phyloP scores from a whole-genome alignment of 495 filamentous ascomycete genomes.

The Penicillium salamii region DNA sequence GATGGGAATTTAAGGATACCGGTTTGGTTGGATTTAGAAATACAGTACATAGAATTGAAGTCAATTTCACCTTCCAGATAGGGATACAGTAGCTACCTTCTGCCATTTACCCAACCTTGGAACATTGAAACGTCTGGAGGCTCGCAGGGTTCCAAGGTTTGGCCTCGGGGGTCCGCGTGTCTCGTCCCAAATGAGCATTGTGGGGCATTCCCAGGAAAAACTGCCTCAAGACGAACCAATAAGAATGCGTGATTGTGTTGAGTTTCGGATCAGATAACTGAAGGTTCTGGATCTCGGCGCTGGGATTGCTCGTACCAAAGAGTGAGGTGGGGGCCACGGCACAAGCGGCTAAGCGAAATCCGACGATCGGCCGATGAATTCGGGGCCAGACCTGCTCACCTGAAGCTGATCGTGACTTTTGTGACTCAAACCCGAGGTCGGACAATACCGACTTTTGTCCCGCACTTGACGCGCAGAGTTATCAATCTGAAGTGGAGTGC shows the following conservation, averaged over 20 bases:
- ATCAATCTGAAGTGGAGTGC: background rate
- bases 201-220: background rate
- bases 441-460: background rate
- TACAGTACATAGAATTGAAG: background rate
- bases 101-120: background rate
- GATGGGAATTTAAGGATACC: background rate
- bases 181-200: background rate
- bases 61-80: background rate
- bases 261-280: conserved; percentile 2
- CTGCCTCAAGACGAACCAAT: background rate
- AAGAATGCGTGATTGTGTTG: background rate
- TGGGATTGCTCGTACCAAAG: background rate
- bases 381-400: background rate
- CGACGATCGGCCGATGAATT: background rate
- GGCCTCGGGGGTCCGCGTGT: background rate
- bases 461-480: background rate
- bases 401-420: background rate
- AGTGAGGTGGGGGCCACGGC: background rate
- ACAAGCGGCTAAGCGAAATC: background rate
- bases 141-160: background rate
- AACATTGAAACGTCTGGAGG: background rate
- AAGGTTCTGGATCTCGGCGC: background rate
- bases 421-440: background rate
- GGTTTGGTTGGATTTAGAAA: background rate
- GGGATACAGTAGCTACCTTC: background rate